These are phyloP conservation scores for Linderniella brevidens DNA, from an alignment of 257 asterid genomes.

Conservation along the genomic window DNA sequence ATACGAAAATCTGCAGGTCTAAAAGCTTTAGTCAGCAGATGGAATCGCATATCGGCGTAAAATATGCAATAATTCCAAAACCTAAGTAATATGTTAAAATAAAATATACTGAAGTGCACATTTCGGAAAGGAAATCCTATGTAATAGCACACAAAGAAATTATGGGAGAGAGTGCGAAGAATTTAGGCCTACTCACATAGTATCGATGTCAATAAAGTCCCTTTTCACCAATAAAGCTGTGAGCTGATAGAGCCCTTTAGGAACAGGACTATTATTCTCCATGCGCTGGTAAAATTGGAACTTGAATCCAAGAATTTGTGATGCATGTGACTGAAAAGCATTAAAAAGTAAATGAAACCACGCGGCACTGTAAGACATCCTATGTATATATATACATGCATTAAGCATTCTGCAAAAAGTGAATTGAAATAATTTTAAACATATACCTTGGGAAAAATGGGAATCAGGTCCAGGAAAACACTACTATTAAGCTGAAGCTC, in stretches of 20 bases:
- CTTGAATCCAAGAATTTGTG: constrained; percentile 93
- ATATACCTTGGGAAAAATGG: constrained; percentile 89
- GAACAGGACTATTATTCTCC: constrained; percentile 56
- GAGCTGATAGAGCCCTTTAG: constrained; percentile 69
- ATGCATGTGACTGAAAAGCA: constrained; percentile 79
- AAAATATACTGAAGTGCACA: no score
- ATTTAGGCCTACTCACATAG: constrained; percentile 47
- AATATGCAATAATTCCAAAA: no score
- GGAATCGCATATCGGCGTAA: not conserved
- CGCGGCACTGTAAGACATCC: no score
- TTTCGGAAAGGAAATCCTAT: no score
- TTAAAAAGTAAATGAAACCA: not conserved
- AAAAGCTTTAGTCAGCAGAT: constrained; percentile 7
- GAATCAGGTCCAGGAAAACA: constrained; percentile 79
- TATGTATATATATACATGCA: no score
- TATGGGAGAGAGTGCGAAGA: no score
- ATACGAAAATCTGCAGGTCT: no score
- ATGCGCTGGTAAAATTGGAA: constrained; percentile 83
- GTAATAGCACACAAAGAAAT: no score
- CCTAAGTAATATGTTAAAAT: no score
- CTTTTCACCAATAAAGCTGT: constrained; percentile 84
- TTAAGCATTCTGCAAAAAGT: no score
- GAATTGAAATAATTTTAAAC: not conserved
- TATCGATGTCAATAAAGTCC: constrained; percentile 70
- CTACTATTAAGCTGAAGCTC: constrained; percentile 83